Conservation (phyloP, 768 basidiomycete species). For the Suillus sp. region DNA sequence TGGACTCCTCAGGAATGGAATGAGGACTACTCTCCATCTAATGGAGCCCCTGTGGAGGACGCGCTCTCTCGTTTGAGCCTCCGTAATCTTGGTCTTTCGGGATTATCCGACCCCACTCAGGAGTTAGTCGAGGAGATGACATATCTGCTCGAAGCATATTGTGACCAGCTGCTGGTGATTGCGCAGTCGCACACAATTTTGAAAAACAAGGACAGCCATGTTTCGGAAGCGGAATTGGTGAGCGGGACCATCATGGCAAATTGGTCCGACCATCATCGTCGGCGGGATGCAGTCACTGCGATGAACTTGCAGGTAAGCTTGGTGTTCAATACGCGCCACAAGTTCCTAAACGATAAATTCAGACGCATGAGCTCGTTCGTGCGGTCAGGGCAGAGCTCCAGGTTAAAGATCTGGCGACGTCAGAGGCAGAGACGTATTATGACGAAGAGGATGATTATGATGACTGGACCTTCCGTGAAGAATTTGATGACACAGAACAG, state of each 20-base stretch:
- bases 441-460: constrained; percentile 32
- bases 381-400: constrained; percentile 39
- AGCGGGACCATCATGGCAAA: constrained; percentile 49
- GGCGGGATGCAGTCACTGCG: constrained; percentile 41
- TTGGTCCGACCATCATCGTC: constrained; percentile 44
- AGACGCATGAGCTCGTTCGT: constrained; percentile 44
- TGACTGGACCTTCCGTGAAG: constrained; percentile 22
- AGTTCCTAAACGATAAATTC: constrained; percentile 9
- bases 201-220: constrained; percentile 35
- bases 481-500: constrained; percentile 27
- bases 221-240: constrained; percentile 46
- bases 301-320: constrained; percentile 47
- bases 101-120: constrained; percentile 22
- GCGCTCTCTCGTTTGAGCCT: constrained; percentile 31
- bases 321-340: not conserved
- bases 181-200: constrained; percentile 39
- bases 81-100: constrained; percentile 36
- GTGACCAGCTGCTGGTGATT: constrained; percentile 35
- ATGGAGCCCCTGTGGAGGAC: constrained; percentile 27
- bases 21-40: constrained; percentile 23
- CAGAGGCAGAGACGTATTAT: constrained; percentile 16
- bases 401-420: constrained; percentile 12
- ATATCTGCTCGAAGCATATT: constrained; percentile 39
- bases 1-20: constrained; percentile 33
- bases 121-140: constrained; percentile 42